Base-by-base conservation (phyloP, 2,329 filamentous ascomycete species). In the Aspergillus fumigatus region DNA sequence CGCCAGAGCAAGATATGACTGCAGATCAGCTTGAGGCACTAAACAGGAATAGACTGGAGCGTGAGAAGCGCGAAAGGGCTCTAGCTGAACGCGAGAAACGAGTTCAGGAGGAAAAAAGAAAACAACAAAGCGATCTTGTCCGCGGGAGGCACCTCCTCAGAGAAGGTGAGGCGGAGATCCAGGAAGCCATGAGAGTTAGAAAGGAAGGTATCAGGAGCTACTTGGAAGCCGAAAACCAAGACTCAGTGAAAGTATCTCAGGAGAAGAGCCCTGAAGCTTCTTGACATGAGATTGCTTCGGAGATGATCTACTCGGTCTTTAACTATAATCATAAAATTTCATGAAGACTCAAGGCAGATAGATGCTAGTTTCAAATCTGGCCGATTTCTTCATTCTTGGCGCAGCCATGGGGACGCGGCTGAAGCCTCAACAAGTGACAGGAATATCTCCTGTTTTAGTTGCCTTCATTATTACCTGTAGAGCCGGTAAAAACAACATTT, bases 51-150 rank as follows among this genome's bases (percentile, higher is more conserved):
- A 69, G 63, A 52, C 47, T 69, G 17, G 75, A 78, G 47, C 70
- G 76, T 4, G 73, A 77, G 59, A 75, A 72, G 55, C 73, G 77
- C n/a, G 74, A 78, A 56, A 73, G 67, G 35, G 77, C 77, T 7
- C 60, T 79, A 50, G 70, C 70, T 6, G 75, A 78, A 45, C 73
- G 77, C 25, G 72, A 79, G 55, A 73, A 71, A 54, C 67, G 69
- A 35, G 77, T 79, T 3, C 67, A 76, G 47, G 74, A 76, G 55
- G 75, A 77, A 29, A 78, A 78, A 52, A 66, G 69, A 49, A 74
- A 67, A 45, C 73, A 76, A 50, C 67, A 64, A 54, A 66, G 73
- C 17, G 74, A 75, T 32, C 65, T 78, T 48, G 56, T 70, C 35
- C 74, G 74, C 52, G 71, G 75, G 23, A 77, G 73, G 56, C 67